Percentiles rank a stretch among this genome's conserved stretches.
These are phyloP conservation scores for Euphorbia schlechtendalii DNA, from an alignment of 441 rosid genomes.

Conservation along the genomic window DNA sequence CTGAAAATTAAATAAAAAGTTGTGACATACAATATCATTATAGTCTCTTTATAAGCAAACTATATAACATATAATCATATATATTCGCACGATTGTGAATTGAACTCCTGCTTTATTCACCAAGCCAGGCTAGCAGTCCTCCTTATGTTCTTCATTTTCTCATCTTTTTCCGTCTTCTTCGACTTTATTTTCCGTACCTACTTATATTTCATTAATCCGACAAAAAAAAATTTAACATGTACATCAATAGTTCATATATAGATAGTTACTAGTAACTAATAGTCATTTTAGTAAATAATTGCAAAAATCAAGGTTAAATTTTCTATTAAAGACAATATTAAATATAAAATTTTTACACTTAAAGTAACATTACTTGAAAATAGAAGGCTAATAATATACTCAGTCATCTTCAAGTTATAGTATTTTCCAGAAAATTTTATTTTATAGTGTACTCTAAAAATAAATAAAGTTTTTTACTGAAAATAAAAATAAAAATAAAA, in stretches of 20 bases:
- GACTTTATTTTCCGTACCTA: constrained; percentile 34
- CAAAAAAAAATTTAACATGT: background rate
- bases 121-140: constrained; percentile 40
- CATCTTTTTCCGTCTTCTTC: constrained; percentile 21
- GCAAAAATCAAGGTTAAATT: no score
- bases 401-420: no score
- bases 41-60: background rate
- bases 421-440: no score
- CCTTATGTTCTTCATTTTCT: constrained; percentile 33
- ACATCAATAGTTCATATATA: background rate
- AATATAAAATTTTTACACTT: no score
- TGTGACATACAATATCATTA: background rate
- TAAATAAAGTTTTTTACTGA: no score
- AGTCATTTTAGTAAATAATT: no score
- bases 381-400: background rate
- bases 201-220: background rate
- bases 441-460: no score
- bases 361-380: no score
- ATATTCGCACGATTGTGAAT: background rate
- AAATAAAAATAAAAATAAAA: no score
- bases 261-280: no score
- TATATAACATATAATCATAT: background rate
- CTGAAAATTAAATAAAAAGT: background rate
- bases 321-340: no score
- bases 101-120: constrained; percentile 23